Conservation (phyloP, 257 asterid genomes). For the Ligustrum vulgare region DNA sequence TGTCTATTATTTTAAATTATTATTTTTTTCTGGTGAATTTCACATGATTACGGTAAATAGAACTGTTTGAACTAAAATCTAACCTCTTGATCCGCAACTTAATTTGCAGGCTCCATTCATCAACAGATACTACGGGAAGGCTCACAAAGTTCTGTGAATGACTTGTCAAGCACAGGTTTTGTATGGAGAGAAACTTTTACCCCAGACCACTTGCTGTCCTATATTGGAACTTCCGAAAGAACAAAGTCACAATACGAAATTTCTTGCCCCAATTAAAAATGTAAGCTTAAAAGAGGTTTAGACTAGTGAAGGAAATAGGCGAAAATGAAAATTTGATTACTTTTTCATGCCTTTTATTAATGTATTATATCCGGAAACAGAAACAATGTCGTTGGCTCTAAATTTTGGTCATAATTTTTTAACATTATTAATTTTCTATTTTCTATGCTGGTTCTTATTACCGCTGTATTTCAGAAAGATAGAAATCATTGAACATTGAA, state of each 20-base stretch:
- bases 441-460: neutral
- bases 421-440: neutral
- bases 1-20: neutral
- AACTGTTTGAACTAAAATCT: neutral
- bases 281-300: neutral
- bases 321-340: neutral
- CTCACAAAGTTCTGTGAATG: constrained; percentile 45
- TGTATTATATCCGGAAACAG: neutral
- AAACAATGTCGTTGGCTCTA: neutral
- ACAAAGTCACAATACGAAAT: neutral
- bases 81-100: constrained; percentile 7
- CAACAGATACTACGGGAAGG: constrained; percentile 91
- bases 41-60: neutral
- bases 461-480: neutral
- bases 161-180: neutral
- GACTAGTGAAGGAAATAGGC: neutral
- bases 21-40: neutral
- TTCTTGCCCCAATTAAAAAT: neutral
- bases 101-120: constrained; percentile 70
- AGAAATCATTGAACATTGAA: neutral
- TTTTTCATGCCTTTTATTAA: neutral
- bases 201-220: neutral
- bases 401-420: neutral
- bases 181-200: neutral
- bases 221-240: neutral